Evolutionary conservation across 768 basidiomycete species (phyloP).

Genomic region (Lentinula lateritia): DNA sequence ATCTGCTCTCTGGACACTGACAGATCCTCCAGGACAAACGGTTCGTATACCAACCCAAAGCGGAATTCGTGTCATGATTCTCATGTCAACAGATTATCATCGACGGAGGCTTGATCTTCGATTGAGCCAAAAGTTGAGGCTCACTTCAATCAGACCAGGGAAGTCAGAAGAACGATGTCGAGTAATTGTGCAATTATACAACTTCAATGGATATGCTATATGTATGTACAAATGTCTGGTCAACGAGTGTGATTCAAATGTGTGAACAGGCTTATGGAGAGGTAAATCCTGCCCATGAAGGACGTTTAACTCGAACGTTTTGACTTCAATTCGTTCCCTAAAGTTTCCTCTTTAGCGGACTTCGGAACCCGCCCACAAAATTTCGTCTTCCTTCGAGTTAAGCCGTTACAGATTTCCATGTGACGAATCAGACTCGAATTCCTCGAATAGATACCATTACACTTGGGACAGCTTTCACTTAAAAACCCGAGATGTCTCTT

Average conservation of each 20-base stretch:
- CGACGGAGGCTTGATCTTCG: constrained; percentile 12
- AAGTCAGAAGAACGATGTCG: too few species aligned
- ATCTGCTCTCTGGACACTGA: neutral
- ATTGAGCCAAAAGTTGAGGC: neutral
- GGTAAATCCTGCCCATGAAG: too few species aligned
- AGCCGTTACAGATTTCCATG: too few species aligned
- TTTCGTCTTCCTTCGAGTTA: neutral
- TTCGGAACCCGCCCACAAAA: neutral
- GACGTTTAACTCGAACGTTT: neutral
- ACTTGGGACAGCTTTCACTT: neutral
- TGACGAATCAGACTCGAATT: neutral
- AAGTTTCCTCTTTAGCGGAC: neutral
- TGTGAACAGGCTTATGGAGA: too few species aligned
- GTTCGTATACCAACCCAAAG: neutral
- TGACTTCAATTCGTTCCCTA: neutral
- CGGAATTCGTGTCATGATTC: neutral
- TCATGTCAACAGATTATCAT: constrained; percentile 1
- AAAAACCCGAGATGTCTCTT: neutral
- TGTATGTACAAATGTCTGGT: too few species aligned
- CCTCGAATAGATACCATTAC: neutral
- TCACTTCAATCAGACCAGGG: too few species aligned
- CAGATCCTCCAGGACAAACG: neutral
- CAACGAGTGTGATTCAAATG: too few species aligned
- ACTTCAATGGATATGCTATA: too few species aligned
- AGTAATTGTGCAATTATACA: too few species aligned